Percentiles rank a stretch among this genome's conserved stretches.
Evolutionary conservation across 1,284 basidiomycete genomes (phyloP).

Genomic region (Lentinus polychrous): DNA sequence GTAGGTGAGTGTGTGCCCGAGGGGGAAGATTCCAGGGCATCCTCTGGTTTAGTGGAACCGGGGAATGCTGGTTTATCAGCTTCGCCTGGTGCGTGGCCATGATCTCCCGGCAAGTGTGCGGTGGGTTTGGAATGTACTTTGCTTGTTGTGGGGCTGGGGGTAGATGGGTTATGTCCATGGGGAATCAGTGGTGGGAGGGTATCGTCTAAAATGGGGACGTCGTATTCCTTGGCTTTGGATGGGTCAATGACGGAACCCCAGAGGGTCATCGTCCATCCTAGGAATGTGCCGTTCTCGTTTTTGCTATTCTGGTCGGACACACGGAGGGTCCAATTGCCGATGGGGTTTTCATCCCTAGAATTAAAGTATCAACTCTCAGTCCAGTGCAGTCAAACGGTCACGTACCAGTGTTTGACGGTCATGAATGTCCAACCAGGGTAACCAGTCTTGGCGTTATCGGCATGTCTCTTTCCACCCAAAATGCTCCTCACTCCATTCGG

Average conservation of each 20-base stretch:
- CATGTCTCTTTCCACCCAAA: slow-evolving; percentile 67
- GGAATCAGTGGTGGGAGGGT: slow-evolving; percentile 42
- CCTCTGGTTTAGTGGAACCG: slow-evolving; percentile 18
- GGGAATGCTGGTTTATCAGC: slow-evolving; percentile 60
- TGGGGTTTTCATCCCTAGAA: slow-evolving; percentile 83
- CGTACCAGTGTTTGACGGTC: slow-evolving; percentile 96
- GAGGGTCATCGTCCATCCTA: slow-evolving; percentile 89
- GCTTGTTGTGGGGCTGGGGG: slow-evolving; percentile 35
- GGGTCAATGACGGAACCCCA: slow-evolving; percentile 90
- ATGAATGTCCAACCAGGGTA: slow-evolving; percentile 97
- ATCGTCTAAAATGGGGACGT: slow-evolving; percentile 48
- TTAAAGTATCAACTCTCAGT: slow-evolving; percentile 10
- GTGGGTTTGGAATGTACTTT: slow-evolving; percentile 83
- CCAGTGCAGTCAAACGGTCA: no score
- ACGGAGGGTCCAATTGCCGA: slow-evolving; percentile 89
- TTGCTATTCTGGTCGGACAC: slow-evolving; percentile 71
- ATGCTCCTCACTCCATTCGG: slow-evolving; percentile 86
- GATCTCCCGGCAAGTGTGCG: slow-evolving; percentile 79
- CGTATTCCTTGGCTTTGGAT: slow-evolving; percentile 57
- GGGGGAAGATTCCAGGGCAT: slow-evolving; percentile 25
- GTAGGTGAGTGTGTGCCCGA: slow-evolving; percentile 36
- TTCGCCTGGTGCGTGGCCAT: slow-evolving; percentile 66
- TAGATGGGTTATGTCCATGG: slow-evolving; percentile 24
- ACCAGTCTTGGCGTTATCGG: slow-evolving; percentile 67
- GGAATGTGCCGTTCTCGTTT: slow-evolving; percentile 69